These are phyloP conservation scores for Mycena kentingensis DNA, from an alignment of 768 basidiomycete species.

Conservation along the genomic window DNA sequence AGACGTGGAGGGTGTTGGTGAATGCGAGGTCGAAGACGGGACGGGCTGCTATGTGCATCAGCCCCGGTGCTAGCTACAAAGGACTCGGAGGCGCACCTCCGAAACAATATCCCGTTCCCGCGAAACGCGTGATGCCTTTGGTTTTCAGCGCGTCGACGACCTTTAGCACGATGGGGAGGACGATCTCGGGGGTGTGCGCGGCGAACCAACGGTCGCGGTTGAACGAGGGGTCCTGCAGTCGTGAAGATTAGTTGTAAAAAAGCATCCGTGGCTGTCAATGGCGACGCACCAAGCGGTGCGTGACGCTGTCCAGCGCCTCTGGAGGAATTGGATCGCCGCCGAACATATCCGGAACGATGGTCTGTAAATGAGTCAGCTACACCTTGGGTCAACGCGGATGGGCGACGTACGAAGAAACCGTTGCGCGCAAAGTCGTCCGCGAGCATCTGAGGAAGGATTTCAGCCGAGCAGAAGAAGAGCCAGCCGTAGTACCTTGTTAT, in stretches of 20 bases:
- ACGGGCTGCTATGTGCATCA: slow-evolving; percentile 3
- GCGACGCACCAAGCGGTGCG: background rate
- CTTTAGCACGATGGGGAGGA: slow-evolving; percentile 35
- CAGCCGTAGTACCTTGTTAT: slow-evolving; percentile 23
- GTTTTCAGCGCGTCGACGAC: slow-evolving; percentile 43
- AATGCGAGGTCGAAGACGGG: slow-evolving; percentile 30
- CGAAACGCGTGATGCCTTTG: slow-evolving; percentile 41
- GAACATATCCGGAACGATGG: slow-evolving; percentile 18
- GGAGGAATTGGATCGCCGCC: slow-evolving; percentile 18
- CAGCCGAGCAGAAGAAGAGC: background rate
- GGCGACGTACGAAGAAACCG: slow-evolving; percentile 37
- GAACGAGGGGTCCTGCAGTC: background rate
- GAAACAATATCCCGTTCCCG: slow-evolving; percentile 44
- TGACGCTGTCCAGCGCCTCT: background rate
- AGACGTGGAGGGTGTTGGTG: slow-evolving; percentile 25
- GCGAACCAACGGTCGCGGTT: slow-evolving; percentile 36
- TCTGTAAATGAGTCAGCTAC: slow-evolving; percentile 15
- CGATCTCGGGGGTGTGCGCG: slow-evolving; percentile 33
- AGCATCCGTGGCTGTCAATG: too few species aligned
- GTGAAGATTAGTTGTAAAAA: background rate
- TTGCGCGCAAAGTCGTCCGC: slow-evolving; percentile 46
- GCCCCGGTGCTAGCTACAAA: background rate
- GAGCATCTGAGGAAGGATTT: slow-evolving; percentile 30
- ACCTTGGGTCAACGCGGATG: slow-evolving; percentile 10
- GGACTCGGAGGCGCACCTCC: slow-evolving; percentile 29